Evolutionary conservation across 2,329 filamentous ascomycete species (phyloP).

Genomic region (Clarireedia sp.): DNA sequence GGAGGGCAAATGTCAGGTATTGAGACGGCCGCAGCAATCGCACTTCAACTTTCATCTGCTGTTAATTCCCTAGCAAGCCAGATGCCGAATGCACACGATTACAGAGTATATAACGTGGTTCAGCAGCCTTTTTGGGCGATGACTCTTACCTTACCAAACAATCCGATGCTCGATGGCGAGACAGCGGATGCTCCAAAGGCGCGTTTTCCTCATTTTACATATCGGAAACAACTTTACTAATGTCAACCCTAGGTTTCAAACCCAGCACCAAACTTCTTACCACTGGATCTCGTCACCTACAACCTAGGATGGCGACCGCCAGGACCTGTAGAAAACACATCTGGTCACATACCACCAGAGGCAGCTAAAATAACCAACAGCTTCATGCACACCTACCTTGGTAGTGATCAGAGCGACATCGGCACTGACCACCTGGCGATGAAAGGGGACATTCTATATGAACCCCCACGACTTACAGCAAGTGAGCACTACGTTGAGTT

Average conservation of each 20-base stretch:
- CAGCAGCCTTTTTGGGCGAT: slow-evolving; percentile 67
- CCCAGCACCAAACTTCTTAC: slow-evolving; percentile 55
- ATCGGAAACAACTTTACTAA: slow-evolving; percentile 14
- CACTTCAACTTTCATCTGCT: slow-evolving; percentile 60
- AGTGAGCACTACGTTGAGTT: slow-evolving; percentile 68
- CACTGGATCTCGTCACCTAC: slow-evolving; percentile 64
- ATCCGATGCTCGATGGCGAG: slow-evolving; percentile 17
- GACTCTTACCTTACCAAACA: slow-evolving; percentile 40
- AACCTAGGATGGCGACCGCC: slow-evolving; percentile 56
- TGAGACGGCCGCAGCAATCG: slow-evolving; percentile 67
- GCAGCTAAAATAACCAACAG: slow-evolving; percentile 47
- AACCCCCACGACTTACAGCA: slow-evolving; percentile 60
- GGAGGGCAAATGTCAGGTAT: slow-evolving; percentile 79
- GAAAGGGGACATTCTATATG: slow-evolving; percentile 21
- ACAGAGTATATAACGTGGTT: slow-evolving; percentile 59
- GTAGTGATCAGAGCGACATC: slow-evolving; percentile 47
- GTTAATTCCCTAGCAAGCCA: slow-evolving; percentile 42
- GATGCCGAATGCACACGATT: slow-evolving; percentile 39
- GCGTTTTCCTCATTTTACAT: background rate
- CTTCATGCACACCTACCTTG: slow-evolving; percentile 41
- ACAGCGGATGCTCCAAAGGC: slow-evolving; percentile 21
- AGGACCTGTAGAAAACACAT: slow-evolving; percentile 50
- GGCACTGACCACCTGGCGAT: slow-evolving; percentile 29
- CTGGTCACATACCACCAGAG: slow-evolving; percentile 55
- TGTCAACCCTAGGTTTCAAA: slow-evolving; percentile 28